Base-by-base conservation (phyloP, 805 yeast genomes). In the Komagataella kurtzmanii region DNA sequence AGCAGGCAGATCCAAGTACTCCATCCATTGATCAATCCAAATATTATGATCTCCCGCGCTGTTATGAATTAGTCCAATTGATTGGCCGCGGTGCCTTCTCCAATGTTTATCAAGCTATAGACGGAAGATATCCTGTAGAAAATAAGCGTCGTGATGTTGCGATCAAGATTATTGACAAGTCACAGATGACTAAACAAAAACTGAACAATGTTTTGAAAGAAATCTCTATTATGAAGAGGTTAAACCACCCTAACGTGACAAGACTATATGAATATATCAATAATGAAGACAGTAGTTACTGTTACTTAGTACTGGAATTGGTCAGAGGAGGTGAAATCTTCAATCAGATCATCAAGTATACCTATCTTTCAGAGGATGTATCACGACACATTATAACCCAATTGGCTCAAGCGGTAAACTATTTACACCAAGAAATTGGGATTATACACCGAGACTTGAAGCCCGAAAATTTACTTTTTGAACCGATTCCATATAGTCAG, bases 1-100 rank as follows among this genome's bases (percentile, higher is more conserved):
- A 10, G 40, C 40, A 30, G 40, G 14, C 40, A 30, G 40, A 8
- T 30, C 40, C 40, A 8, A 30, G 10, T 30, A 14, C 14, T 10
- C 14, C 40, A 6, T 30, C 40, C 40, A 30, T 30, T 30, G 40
- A 30, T 10, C 40, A 30, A 30, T 30, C 40, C 14, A 30, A 10
- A 30, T 66, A 66, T 53, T 17, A 50, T 0, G 70, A 66, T 43
- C 52, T 66, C 14, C 57, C 63, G 3, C 21, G 51, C 2, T 52
- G 68, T 17, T 68, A 66, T 54, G 46, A 53, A 5, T 36, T 68
- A 10, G 47, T 56, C 7, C 63, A 60, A 19, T 63, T 65, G 53
- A 68, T 85, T 17, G 91, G 93, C 0, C 90, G 85, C 61, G 98
- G 98, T 7, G 97, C 97, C 0, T 90, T 91, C 63, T 87, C 96